Base-by-base conservation (phyloP, 495 filamentous ascomycete species). In the Aspergillus homomorphus region DNA sequence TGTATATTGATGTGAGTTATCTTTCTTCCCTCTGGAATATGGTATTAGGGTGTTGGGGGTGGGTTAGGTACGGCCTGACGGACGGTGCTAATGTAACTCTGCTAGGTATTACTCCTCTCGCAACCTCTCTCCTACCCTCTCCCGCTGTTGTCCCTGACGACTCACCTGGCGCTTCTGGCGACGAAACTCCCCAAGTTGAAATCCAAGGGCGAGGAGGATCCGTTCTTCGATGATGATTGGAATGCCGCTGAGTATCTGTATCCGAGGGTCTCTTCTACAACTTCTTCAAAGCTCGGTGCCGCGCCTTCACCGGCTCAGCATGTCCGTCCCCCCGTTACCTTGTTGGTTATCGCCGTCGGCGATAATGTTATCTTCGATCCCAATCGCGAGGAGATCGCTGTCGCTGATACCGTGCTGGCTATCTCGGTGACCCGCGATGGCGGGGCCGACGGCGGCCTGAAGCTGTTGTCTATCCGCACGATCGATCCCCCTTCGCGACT, bases 191-290 rank as follows among this genome's bases (percentile, higher is more conserved):
- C 94, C 18, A 82, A 86, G 28, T 77, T 95, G 21, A 89, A 89
- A 67, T 95, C 90, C 21, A 85, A 91, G 66, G 80, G 80, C 54
- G 92, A 96, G 68, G 94, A 99, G 75, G 95, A 99, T 66, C 95
- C 95, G 1, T 85, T 96, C 65, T 98, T 99, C 78, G 88, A 96
- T 78, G 95, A 99, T 75, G 94, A 99, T 73, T 99, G 95, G 95
- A 89, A 86, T 38, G 89, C 86, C 33, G 83, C 91, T 2, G 71
- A 84, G 42, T 84, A 86, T 51, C 78, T 99, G 20, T 99, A 92
- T 75, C 84, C 89, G 1, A 38, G 33, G 10, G 33, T 12, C 10
- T 9, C 33, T 38, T 7, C 33, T 38, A 10, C 33, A 12, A n/a
- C n/a, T n/a, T 7, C 15, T 12, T 12, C 33, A 2, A 38, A 38